phyloP scores from a whole-genome alignment of 768 basidiomycete species.

The Gautieria morchelliformis region DNA sequence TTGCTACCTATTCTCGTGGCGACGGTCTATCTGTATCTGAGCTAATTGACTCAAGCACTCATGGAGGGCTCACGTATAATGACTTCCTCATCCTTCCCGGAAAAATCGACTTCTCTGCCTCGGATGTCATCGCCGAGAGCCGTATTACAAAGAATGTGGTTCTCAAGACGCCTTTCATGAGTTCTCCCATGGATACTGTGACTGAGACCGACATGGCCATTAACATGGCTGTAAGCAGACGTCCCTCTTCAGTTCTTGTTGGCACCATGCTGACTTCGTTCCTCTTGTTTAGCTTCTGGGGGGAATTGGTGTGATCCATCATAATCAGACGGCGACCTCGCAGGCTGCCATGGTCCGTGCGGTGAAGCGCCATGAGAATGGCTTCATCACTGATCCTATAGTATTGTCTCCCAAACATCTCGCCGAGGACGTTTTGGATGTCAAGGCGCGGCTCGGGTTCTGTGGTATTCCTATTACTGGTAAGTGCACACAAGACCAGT shows the following conservation, averaged over 20 bases:
- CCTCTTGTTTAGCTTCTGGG: constrained; percentile 58
- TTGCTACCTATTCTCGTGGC: constrained; percentile 53
- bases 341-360: constrained; percentile 97
- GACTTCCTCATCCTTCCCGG: constrained; percentile 93
- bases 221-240: constrained; percentile 78
- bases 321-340: constrained; percentile 75
- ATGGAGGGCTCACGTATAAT: constrained; percentile 97
- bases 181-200: constrained; percentile 99
- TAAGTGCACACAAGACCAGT: constrained; percentile 32
- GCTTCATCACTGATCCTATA: constrained; percentile 93
- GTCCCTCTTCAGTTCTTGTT: constrained; percentile 8
- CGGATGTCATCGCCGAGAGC: constrained; percentile 72
- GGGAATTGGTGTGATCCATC: constrained; percentile 96
- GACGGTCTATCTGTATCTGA: constrained; percentile 84
- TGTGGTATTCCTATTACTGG: constrained; percentile 97
- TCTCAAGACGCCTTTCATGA: constrained; percentile 93
- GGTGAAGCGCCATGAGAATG: constrained; percentile 97
- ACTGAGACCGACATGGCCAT: constrained; percentile 94
- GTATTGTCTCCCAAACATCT: constrained; percentile 69
- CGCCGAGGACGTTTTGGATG: constrained; percentile 85
- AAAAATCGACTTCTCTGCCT: constrained; percentile 87
- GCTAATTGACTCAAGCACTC: constrained; percentile 77
- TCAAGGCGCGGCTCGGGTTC: constrained; percentile 88
- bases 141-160: constrained; percentile 83
- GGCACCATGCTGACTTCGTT: background rate